A percentile compares a stretch with the other conserved stretches of the same genome.
These are phyloP conservation scores for Chaetoceros tenuissimus DNA, from an alignment of 108 stramenopile genomes.

Conservation along the genomic window DNA sequence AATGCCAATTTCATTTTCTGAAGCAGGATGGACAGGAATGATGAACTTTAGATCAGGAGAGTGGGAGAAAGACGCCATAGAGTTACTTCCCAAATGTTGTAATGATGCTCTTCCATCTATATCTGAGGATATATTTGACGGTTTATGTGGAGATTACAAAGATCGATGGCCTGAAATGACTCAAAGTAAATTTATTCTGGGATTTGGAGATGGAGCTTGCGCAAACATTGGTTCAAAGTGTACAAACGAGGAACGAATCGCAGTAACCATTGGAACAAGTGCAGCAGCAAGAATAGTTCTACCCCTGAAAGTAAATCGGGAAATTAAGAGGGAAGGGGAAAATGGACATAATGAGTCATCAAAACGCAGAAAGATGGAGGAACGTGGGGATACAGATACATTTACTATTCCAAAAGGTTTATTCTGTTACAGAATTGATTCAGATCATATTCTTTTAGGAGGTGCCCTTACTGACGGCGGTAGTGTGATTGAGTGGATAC, in stretches of 20 bases:
- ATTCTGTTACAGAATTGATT: conserved; percentile 73
- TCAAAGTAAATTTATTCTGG: conserved; percentile 33
- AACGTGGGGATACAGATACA: background rate
- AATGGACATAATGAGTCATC: background rate
- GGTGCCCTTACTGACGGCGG: conserved; percentile 83
- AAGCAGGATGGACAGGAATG: conserved; percentile 83
- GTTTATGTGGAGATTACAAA: conserved; percentile 18
- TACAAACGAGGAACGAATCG: conserved; percentile 39
- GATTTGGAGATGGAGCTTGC: conserved; percentile 80
- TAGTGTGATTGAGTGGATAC: conserved; percentile 70
- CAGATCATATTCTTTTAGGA: conserved; percentile 47
- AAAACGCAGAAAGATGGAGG: background rate
- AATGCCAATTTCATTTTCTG: conserved; percentile 69
- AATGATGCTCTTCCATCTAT: conserved; percentile 26
- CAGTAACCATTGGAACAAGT: conserved; percentile 78
- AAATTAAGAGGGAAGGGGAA: conserved; percentile 1
- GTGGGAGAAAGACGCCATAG: conserved; percentile 37
- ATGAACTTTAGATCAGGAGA: conserved; percentile 53
- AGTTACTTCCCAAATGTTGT: conserved; percentile 34
- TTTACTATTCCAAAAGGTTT: conserved; percentile 41
- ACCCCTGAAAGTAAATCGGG: conserved; percentile 12
- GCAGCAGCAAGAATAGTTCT: conserved; percentile 71
- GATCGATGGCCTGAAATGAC: conserved; percentile 61
- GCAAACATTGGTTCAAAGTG: conserved; percentile 83
- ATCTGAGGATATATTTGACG: conserved; percentile 16